Conservation (phyloP, 208 protist species). For the Tritrichomonas foetus region DNA sequence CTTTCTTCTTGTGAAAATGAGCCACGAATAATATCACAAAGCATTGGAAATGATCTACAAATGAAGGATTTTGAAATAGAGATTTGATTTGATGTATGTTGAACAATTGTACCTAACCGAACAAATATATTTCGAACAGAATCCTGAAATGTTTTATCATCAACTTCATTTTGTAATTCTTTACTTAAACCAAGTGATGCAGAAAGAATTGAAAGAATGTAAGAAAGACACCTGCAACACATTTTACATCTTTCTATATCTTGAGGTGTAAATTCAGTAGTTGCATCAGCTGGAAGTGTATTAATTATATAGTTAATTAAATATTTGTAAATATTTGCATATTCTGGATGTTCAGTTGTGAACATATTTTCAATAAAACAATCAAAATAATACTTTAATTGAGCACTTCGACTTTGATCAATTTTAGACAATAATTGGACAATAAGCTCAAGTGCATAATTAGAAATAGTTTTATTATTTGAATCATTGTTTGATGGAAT, state of each 20-base stretch:
- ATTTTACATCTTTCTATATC: background rate
- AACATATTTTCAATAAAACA: background rate
- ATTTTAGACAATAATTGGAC: background rate
- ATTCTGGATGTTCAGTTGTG: background rate
- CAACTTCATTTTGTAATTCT: background rate
- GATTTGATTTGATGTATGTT: background rate
- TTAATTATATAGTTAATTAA: background rate
- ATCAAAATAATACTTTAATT: background rate
- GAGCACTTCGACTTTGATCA: background rate
- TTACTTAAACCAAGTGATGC: background rate
- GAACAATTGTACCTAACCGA: background rate
- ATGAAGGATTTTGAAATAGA: background rate
- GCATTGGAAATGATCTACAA: background rate
- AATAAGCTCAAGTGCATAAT: background rate
- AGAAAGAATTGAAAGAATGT: background rate
- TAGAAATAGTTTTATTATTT: too few relatives aligned
- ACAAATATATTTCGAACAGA: background rate
- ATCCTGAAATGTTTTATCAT: background rate
- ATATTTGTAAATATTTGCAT: background rate
- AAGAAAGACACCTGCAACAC: background rate
- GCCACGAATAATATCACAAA: background rate
- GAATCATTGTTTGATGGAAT: too few relatives aligned
- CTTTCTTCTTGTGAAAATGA: background rate
- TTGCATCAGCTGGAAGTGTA: background rate
- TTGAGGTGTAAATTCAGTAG: background rate